These are phyloP conservation scores for Populus ilicifolia DNA, from an alignment of 345 rosid genomes.

Conservation along the genomic window DNA sequence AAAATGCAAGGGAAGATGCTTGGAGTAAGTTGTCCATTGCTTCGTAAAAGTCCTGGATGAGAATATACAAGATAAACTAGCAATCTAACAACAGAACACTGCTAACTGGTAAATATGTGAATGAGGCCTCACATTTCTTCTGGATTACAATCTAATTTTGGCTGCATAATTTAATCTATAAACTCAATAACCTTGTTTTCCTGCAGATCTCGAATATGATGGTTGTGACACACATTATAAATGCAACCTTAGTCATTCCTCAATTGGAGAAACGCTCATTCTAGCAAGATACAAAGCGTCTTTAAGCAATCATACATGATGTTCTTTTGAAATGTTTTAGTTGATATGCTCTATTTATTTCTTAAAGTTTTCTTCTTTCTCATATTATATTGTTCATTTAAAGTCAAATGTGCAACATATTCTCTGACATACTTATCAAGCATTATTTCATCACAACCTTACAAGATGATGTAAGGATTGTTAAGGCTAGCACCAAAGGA, in stretches of 20 bases:
- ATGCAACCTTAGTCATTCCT: slow-evolving; percentile 90
- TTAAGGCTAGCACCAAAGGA: slow-evolving; percentile 69
- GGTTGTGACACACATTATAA: slow-evolving; percentile 83
- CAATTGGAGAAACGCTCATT: slow-evolving; percentile 81
- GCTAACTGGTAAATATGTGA: too few relatives aligned
- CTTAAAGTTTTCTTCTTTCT: background rate
- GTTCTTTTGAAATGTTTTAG: background rate
- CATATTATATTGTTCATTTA: slow-evolving; percentile 15
- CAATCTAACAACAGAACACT: too few relatives aligned
- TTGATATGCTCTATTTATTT: background rate
- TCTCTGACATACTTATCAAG: slow-evolving; percentile 82
- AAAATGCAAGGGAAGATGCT: too few relatives aligned
- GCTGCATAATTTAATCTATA: background rate
- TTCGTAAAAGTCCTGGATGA: too few relatives aligned
- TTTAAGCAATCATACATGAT: background rate
- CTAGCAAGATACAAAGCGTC: slow-evolving; percentile 90
- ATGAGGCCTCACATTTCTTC: background rate
- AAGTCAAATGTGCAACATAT: slow-evolving; percentile 43
- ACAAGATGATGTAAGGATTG: slow-evolving; percentile 62
- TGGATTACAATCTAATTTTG: background rate
- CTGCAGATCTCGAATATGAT: slow-evolving; percentile 87
- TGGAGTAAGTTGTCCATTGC: too few relatives aligned
- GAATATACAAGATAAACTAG: too few relatives aligned
- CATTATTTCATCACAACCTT: slow-evolving; percentile 58
- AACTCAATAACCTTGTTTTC: slow-evolving; percentile 8